Conservation (phyloP, 352 stramenopile species). For the Phytophthora multivora region DNA sequence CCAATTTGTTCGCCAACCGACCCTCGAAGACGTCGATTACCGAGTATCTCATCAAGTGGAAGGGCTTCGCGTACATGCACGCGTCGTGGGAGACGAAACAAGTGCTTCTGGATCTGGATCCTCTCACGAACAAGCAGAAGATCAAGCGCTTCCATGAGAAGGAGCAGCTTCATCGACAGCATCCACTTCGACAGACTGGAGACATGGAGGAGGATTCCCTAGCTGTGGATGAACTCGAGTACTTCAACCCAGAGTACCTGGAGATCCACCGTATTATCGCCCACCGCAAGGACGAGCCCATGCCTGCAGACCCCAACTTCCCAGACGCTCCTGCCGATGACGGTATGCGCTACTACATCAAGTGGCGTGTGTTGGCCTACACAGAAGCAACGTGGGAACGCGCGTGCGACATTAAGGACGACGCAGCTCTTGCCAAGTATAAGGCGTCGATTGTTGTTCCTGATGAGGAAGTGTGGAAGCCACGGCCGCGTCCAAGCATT, state of each 20-base stretch:
- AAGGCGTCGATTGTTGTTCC: constrained; percentile 59
- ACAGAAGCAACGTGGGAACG: constrained; percentile 89
- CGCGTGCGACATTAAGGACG: constrained; percentile 86
- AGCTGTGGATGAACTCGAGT: constrained; percentile 68
- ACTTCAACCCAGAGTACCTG: constrained; percentile 91
- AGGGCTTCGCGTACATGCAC: constrained; percentile 90
- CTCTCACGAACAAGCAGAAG: constrained; percentile 85
- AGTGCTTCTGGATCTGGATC: constrained; percentile 77
- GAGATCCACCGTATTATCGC: constrained; percentile 90
- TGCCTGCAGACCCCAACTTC: constrained; percentile 53
- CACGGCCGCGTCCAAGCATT: constrained; percentile 66
- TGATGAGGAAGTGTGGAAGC: constrained; percentile 62
- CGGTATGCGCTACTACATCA: constrained; percentile 83
- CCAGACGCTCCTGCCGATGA: constrained; percentile 85
- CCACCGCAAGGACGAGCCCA: constrained; percentile 67
- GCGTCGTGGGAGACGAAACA: constrained; percentile 84
- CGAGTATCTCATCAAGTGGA: constrained; percentile 93
- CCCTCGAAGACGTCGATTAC: constrained; percentile 43
- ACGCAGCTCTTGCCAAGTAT: constrained; percentile 83
- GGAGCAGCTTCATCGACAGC: constrained; percentile 48
- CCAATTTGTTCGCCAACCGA: constrained; percentile 45
- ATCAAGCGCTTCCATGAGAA: constrained; percentile 91
- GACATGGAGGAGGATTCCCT: constrained; percentile 41
- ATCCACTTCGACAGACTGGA: constrained; percentile 50
- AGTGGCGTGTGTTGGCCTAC: constrained; percentile 88